Conservation (phyloP, 768 basidiomycete species). For the Trametes gibbosa region DNA sequence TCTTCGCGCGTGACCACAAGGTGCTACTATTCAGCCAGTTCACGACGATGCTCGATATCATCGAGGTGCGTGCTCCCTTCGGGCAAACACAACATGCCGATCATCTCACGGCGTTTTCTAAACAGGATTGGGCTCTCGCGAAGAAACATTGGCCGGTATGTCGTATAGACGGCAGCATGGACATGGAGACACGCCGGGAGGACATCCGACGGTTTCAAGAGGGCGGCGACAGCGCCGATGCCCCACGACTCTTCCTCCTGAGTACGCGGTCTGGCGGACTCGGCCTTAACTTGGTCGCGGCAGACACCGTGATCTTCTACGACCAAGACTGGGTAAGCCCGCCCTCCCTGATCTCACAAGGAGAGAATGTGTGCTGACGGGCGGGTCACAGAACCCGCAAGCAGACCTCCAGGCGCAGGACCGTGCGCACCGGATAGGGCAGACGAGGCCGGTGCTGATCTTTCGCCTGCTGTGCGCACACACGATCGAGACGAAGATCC, state of each 20-base stretch:
- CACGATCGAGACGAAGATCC: slow-evolving; percentile 90
- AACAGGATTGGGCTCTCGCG: slow-evolving; percentile 87
- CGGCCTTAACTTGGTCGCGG: slow-evolving; percentile 77
- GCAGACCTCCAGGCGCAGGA: slow-evolving; percentile 97
- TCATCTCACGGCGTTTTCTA: neutral
- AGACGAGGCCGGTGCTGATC: slow-evolving; percentile 86
- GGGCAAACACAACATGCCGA: no score
- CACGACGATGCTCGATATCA: slow-evolving; percentile 93
- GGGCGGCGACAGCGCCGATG: slow-evolving; percentile 56
- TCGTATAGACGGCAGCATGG: slow-evolving; percentile 88
- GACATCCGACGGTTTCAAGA: slow-evolving; percentile 86
- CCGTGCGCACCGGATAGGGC: slow-evolving; percentile 93
- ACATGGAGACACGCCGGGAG: slow-evolving; percentile 75
- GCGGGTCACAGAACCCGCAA: slow-evolving; percentile 70
- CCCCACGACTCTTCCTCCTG: slow-evolving; percentile 74
- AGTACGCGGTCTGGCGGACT: slow-evolving; percentile 79
- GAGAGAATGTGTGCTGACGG: neutral
- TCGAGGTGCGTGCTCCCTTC: slow-evolving; percentile 57
- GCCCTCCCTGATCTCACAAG: slow-evolving; percentile 3
- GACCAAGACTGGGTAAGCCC: slow-evolving; percentile 83
- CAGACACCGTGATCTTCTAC: slow-evolving; percentile 92
- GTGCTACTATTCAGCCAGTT: slow-evolving; percentile 92
- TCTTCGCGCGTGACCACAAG: slow-evolving; percentile 81
- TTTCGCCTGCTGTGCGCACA: slow-evolving; percentile 85
- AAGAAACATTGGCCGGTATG: slow-evolving; percentile 82